Base-by-base conservation (phyloP, 805 yeast genomes). In the Metschnikowia picachoensis region DNA sequence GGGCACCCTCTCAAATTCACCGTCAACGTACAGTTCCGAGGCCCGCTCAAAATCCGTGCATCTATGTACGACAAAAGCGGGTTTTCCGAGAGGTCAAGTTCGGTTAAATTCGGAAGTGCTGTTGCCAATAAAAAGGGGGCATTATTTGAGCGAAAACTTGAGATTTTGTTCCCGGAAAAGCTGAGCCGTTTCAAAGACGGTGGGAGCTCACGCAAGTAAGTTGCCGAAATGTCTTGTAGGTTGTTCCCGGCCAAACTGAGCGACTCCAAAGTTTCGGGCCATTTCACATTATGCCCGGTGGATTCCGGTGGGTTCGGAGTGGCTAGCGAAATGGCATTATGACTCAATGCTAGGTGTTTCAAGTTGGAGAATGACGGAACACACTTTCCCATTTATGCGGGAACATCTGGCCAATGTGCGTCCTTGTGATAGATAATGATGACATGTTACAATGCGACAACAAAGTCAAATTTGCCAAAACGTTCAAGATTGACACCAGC, bases 331-430 rank as follows among this genome's bases (percentile, higher is more conserved):
- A 59, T 36, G 48, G 25, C 34, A 14, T 67, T 66, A 35, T 65
- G 61, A 3, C 58, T 46, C n/a, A 69, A 52, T 35, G 62, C 52
- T 30, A 70, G 55, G 17, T 17, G 39, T 16, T 41, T 38, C 14
- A 66, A 43, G 35, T 56, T 56, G 10, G 45, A 30, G 39, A 67
- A 15, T 57, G 51, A 11, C 46, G 39, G 30, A 70, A 60, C 3
- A 69, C 49, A 35, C 53, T 55, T 31, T 61, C 57, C 75, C 75
- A 70, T 41, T 60, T 60, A 3, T 51, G 38, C 3, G 60, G 61
- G 48, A 53, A 68, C 41, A 61, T 56, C 8, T 56, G 53, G 5
- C 75, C 74, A 2, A 70, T 61, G 34, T 68, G 69, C 12, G 71
- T 66, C n/a, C 61, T 57, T 15, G 51, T 47, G 15, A 70, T 59